phyloP scores from a whole-genome alignment of 805 yeast species.

The Cyberlindnera bimundalis region DNA sequence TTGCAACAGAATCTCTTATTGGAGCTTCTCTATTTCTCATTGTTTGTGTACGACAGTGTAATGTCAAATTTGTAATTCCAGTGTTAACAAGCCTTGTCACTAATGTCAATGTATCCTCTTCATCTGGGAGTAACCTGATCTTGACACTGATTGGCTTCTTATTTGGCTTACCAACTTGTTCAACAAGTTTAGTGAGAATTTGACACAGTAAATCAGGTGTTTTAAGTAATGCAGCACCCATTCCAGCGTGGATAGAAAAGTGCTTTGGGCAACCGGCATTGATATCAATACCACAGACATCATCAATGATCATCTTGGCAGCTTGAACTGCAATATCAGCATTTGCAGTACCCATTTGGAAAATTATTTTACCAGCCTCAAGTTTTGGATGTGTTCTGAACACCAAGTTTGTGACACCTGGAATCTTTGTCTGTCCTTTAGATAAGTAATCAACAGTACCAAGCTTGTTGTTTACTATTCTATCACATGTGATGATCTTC shows the following conservation, averaged over 20 bases:
- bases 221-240: slow-evolving; percentile 90
- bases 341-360: slow-evolving; percentile 87
- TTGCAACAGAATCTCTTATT: slow-evolving; percentile 61
- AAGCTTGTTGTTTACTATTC: slow-evolving; percentile 54
- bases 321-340: slow-evolving; percentile 87
- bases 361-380: slow-evolving; percentile 69
- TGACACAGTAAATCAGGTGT: slow-evolving; percentile 77
- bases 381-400: slow-evolving; percentile 67
- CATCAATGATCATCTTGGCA: slow-evolving; percentile 72
- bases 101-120: slow-evolving; percentile 56
- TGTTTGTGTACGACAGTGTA: slow-evolving; percentile 84
- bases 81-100: slow-evolving; percentile 61
- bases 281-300: slow-evolving; percentile 90
- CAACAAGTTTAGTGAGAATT: slow-evolving; percentile 67
- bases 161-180: slow-evolving; percentile 73
- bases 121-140: slow-evolving; percentile 70
- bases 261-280: slow-evolving; percentile 98
- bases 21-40: slow-evolving; percentile 90
- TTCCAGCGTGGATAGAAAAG: slow-evolving; percentile 89
- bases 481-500: slow-evolving; percentile 66
- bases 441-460: slow-evolving; percentile 60
- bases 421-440: slow-evolving; percentile 39
- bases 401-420: slow-evolving; percentile 52
- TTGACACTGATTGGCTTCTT: slow-evolving; percentile 86
- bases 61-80: slow-evolving; percentile 81